Base-by-base conservation (phyloP, 305 asterid species). In the Solanum hybrid region DNA sequence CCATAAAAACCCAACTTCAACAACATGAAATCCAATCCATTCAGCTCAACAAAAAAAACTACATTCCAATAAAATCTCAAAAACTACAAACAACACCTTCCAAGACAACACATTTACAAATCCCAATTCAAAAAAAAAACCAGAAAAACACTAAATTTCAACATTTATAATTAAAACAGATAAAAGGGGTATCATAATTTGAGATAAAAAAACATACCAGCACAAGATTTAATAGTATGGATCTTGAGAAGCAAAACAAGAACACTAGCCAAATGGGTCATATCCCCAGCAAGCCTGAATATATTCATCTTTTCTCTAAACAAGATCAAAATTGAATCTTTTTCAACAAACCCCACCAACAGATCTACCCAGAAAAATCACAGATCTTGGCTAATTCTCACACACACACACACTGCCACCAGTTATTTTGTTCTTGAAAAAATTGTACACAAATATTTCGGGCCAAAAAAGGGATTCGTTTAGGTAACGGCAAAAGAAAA, bases 231-330 rank as follows among this genome's bases (percentile, higher is more conserved):
- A 92, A 95, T 95, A 32, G 98, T 95, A 77, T 95, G 98, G 91
- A 95, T 95, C 94, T 95, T 95, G 88, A 95, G 96, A 29, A 95
- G 98, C 95, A 95, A 93, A 90, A 95, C 98, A 88, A 95, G 96
- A 76, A 95, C 97, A 91, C 98, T 95, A 29, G 94, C 94, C 93
- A 96, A 92, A 94, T 96, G 99, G 91, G 99, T 96, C 96, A 95
- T 95, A 22, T 95, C 98, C 93, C 96, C 98, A 6, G 97, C 96
- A 90, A 95, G 93, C 86, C 98, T 93, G 89, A 95, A 95, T 89
- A 95, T 91, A 91, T 95, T 95, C 97, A 95, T 95, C 92, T 91
- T 60, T 94, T 37, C 73, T 38, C 84, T 6, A 72, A 75, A 31
- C 36, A 29, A 13, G 22, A 27, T 6, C 5, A 75, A 89, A 86